Evolutionary conservation across 441 rosid genomes (phyloP).

Genomic region (Croton setiger): DNA sequence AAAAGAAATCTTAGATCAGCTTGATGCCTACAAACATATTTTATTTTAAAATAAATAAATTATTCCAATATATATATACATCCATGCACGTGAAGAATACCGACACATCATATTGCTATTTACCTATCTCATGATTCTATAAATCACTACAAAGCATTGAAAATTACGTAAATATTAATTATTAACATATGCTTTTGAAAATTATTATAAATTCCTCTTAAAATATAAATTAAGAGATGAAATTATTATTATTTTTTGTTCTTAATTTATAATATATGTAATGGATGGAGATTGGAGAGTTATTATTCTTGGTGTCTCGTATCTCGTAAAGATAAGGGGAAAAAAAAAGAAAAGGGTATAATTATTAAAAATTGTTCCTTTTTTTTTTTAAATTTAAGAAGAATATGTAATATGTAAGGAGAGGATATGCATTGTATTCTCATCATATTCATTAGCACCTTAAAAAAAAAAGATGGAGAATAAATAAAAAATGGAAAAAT

Average conservation of each 20-base stretch:
- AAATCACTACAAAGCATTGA: not conserved
- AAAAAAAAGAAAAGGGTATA: not conserved
- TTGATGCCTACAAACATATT: too few relatives aligned
- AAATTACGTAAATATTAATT: too few relatives aligned
- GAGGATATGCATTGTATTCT: not conserved
- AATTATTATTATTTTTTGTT: too few relatives aligned
- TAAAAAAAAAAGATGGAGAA: not conserved
- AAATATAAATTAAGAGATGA: too few relatives aligned
- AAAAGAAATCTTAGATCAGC: not conserved
- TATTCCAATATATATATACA: not conserved
- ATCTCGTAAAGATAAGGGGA: not conserved
- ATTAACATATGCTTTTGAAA: too few relatives aligned
- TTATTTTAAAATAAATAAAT: too few relatives aligned
- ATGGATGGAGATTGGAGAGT: not conserved
- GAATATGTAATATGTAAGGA: slow-evolving; percentile 11
- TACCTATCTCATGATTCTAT: not conserved
- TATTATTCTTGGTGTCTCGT: not conserved
- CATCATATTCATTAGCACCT: not conserved
- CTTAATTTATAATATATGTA: too few relatives aligned
- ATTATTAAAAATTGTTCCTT: not conserved
- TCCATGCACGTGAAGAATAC: slow-evolving; percentile 3
- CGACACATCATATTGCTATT: not conserved
- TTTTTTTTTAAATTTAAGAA: not conserved
- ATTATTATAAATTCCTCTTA: too few relatives aligned
- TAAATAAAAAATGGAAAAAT: not conserved